Conservation (phyloP, 345 rosid genomes). For the Camelina hispida region DNA sequence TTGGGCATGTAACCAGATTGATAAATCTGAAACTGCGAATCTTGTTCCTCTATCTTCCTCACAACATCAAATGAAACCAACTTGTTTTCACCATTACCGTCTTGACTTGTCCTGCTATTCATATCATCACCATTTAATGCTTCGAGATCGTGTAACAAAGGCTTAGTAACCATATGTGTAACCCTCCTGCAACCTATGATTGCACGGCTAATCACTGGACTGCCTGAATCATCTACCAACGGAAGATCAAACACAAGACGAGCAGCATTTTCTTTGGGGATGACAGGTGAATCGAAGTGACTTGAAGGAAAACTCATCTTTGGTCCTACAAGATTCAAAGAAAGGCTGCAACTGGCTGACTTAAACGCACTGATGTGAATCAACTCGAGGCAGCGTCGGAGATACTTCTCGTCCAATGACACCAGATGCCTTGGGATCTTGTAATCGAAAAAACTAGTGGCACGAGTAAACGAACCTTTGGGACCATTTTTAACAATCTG, state of each 20-base stretch:
- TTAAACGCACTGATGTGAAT: conserved; percentile 63
- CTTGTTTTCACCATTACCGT: conserved; percentile 45
- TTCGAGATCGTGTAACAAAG: conserved; percentile 54
- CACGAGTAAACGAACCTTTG: conserved; percentile 54
- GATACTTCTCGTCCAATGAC: conserved; percentile 74
- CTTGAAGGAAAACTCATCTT: conserved; percentile 47
- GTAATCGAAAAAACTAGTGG: conserved; percentile 50
- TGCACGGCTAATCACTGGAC: conserved; percentile 54
- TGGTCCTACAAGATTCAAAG: conserved; percentile 50
- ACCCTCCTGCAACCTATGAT: conserved; percentile 74
- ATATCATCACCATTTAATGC: conserved; percentile 45
- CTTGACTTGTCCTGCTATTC: conserved; percentile 39
- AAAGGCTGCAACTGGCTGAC: conserved; percentile 51
- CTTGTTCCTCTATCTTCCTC: conserved; percentile 24
- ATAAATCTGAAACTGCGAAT: conserved; percentile 19
- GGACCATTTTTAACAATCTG: conserved; percentile 54
- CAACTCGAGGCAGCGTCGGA: conserved; percentile 70
- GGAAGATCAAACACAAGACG: conserved; percentile 63
- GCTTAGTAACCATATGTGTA: conserved; percentile 66
- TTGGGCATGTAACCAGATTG: conserved; percentile 8
- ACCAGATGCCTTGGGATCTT: conserved; percentile 79
- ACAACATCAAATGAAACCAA: conserved; percentile 43
- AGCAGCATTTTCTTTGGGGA: conserved; percentile 46
- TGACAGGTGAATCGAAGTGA: conserved; percentile 40
- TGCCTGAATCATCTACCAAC: conserved; percentile 52